A percentile compares a stretch with the other conserved stretches of the same genome.
These are phyloP conservation scores for Suillus clintonianus DNA, from an alignment of 768 basidiomycete genomes.

Conservation along the genomic window DNA sequence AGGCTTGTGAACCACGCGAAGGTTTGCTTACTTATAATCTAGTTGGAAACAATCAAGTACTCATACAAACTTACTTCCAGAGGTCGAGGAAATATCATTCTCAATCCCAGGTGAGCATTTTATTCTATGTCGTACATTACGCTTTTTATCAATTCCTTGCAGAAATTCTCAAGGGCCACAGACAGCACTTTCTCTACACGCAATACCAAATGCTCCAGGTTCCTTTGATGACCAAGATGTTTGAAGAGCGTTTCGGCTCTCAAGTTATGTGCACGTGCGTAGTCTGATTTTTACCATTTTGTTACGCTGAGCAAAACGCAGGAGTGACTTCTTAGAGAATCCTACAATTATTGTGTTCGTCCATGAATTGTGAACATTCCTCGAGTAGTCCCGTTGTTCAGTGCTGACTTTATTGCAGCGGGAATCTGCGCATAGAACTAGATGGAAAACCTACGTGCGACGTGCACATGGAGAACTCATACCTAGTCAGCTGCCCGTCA, in stretches of 20 bases:
- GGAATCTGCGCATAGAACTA: slow-evolving; percentile 85
- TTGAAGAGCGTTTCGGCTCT: slow-evolving; percentile 73
- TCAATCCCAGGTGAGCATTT: slow-evolving; percentile 63
- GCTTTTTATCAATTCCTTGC: slow-evolving; percentile 7
- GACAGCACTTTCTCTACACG: slow-evolving; percentile 81
- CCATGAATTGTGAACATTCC: slow-evolving; percentile 84
- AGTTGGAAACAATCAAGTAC: background rate
- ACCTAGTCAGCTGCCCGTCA: slow-evolving; percentile 56
- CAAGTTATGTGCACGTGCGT: slow-evolving; percentile 91
- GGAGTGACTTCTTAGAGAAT: slow-evolving; percentile 76
- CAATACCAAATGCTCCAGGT: slow-evolving; percentile 78
- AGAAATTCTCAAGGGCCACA: slow-evolving; percentile 89
- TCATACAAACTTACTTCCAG: slow-evolving; percentile 35
- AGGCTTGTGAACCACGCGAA: slow-evolving; percentile 79
- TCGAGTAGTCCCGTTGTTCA: background rate
- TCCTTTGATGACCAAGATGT: slow-evolving; percentile 65
- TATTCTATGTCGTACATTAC: background rate
- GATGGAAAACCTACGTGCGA: slow-evolving; percentile 72
- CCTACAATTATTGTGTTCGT: slow-evolving; percentile 82
- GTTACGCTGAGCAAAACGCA: slow-evolving; percentile 28
- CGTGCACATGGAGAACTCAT: slow-evolving; percentile 78
- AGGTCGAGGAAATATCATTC: slow-evolving; percentile 59
- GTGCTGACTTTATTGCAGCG: slow-evolving; percentile 47
- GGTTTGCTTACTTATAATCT: slow-evolving; percentile 42
- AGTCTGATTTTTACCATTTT: background rate